Evolutionary conservation across 371 early-diverging fungal genomes (phyloP).

Genomic region (Conidiobolus incongruus): DNA sequence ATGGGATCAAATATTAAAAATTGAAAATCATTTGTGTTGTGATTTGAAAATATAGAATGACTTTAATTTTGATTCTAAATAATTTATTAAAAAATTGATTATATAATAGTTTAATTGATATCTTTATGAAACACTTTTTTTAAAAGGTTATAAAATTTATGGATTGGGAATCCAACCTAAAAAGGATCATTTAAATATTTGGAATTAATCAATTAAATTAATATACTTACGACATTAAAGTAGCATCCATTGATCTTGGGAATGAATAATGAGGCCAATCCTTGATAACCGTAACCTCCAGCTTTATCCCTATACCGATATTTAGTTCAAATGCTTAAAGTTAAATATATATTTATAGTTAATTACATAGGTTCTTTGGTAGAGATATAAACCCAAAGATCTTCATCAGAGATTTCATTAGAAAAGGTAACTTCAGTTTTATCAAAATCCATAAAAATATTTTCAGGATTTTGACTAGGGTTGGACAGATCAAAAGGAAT

Average conservation of each 20-base stretch:
- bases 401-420: slow-evolving; percentile 16
- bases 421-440: slow-evolving; percentile 11
- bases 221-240: slow-evolving; percentile 12
- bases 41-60: too few relatives aligned
- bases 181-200: too few relatives aligned
- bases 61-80: too few relatives aligned
- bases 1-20: too few relatives aligned
- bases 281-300: slow-evolving; percentile 71
- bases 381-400: slow-evolving; percentile 35
- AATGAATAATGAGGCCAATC: slow-evolving; percentile 42
- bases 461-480: neutral
- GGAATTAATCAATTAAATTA: neutral
- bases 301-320: slow-evolving; percentile 36
- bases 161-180: too few relatives aligned
- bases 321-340: slow-evolving; percentile 5
- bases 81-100: too few relatives aligned
- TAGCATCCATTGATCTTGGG: slow-evolving; percentile 30
- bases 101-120: too few relatives aligned
- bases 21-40: too few relatives aligned
- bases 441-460: slow-evolving; percentile 2
- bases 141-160: too few relatives aligned
- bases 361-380: slow-evolving; percentile 34
- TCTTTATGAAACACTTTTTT: too few relatives aligned
- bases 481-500: slow-evolving; percentile 9
- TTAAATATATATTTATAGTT: neutral